These are phyloP conservation scores for Peziza echinospora DNA, from an alignment of 495 filamentous ascomycete genomes.

Conservation along the genomic window DNA sequence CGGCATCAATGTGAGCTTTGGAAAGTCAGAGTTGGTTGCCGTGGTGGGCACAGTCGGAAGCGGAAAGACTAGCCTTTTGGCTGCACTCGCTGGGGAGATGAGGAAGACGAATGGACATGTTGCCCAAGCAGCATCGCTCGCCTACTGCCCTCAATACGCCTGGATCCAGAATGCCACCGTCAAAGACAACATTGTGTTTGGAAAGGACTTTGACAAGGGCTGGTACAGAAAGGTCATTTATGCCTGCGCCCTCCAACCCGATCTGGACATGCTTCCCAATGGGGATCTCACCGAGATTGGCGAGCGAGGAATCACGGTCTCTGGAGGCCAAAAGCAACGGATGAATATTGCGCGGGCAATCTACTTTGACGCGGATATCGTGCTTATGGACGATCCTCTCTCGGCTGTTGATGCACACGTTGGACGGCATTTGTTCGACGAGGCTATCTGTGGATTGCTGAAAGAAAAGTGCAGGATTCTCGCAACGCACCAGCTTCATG, in stretches of 20 bases:
- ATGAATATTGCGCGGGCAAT: conserved; percentile 70
- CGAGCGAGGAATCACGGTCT: conserved; percentile 59
- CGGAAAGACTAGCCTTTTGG: conserved; percentile 78
- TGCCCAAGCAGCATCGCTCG: conserved; percentile 48
- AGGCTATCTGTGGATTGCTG: conserved; percentile 75
- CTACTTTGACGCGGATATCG: conserved; percentile 60
- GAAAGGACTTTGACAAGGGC: conserved; percentile 42
- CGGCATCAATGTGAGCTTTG: conserved; percentile 49
- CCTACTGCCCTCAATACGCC: conserved; percentile 87
- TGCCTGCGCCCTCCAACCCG: conserved; percentile 48
- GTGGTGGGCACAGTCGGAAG: conserved; percentile 82
- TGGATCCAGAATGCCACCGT: conserved; percentile 92
- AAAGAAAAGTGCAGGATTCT: conserved; percentile 76
- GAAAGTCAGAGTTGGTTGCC: conserved; percentile 65
- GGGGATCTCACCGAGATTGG: conserved; percentile 58
- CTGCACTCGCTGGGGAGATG: conserved; percentile 88
- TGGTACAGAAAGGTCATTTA: conserved; percentile 43
- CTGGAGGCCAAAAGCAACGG: conserved; percentile 66
- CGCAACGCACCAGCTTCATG: conserved; percentile 87
- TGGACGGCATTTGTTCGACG: conserved; percentile 85
- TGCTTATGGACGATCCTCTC: conserved; percentile 69
- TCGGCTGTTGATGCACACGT: conserved; percentile 74
- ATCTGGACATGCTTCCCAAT: conserved; percentile 54
- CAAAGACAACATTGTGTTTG: conserved; percentile 76
- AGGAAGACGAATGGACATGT: conserved; percentile 53